Base-by-base conservation (phyloP, 805 yeast species). In the Cyberlindnera mrakii region DNA sequence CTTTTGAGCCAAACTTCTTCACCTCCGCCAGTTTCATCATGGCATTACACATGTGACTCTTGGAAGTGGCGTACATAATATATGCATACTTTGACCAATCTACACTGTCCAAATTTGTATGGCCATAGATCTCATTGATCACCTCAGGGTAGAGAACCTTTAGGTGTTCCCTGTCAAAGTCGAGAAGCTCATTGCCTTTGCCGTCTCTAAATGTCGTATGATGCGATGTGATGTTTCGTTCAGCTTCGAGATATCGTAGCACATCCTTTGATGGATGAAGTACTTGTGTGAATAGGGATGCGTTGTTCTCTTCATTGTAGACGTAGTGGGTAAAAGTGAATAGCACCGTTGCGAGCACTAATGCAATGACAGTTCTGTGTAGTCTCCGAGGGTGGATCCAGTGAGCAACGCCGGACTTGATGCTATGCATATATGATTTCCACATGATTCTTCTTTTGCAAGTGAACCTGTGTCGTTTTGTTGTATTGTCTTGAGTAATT, bases 11-110 rank as follows among this genome's bases (percentile, higher is more conserved):
- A 35, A 62, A 55, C 14, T 62, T 55, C 30, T 65, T 57, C 38
- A 81, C 53, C 23, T 62, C 63, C 3, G 64, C 55, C 34, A 74
- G 67, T 47, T 77, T 73, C 52, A 78, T 63, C 34, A 80, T 50
- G 3, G 80, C 74, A 37, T 75, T 68, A 47, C 80, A 73, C 41
- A 80, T 57, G 49, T 80, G 77, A 18, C 67, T 63, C 9, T 64
- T 50, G 42, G 71, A 65, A 0, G 86, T 77, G 4, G 82, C 84
- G 57, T 80, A 80, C 40, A 76, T 76, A 5, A 79, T 76, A 54
- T 81, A 81, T 0, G 84, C 85, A 33, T 58, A 64, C 42, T 65
- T 62, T 1, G 58, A 34, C 78, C 78, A 73, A 30, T 69, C 62
- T 3, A 71, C 60, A 0, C 41, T 35, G 3, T 55, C 45, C 8